Percentiles rank a stretch among this genome's conserved stretches.
These are phyloP conservation scores for Spergularia marina DNA, from an alignment of 148 eudicot genomes.

Conservation along the genomic window DNA sequence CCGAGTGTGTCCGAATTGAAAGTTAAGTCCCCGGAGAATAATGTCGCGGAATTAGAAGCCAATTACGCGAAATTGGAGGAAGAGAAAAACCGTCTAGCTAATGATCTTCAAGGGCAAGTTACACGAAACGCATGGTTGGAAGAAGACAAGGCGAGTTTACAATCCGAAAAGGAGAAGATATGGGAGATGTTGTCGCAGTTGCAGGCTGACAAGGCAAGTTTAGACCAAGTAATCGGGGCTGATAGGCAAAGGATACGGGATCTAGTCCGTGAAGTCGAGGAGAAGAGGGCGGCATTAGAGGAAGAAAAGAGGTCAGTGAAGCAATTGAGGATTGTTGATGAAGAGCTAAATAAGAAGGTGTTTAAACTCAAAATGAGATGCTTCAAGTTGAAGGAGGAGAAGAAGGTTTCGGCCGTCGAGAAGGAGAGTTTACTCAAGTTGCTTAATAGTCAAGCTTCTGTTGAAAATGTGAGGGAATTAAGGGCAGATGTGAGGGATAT, in stretches of 20 bases:
- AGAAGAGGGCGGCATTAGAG: too few species aligned
- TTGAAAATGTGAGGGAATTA: not conserved
- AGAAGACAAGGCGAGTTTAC: too few species aligned
- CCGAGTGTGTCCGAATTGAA: too few species aligned
- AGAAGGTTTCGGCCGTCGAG: not conserved
- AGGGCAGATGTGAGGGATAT: too few species aligned
- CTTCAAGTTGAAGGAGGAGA: constrained; percentile 1
- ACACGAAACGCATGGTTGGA: too few species aligned
- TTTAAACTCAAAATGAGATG: not conserved
- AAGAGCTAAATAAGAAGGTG: not conserved
- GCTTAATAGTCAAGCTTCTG: not conserved
- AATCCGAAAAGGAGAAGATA: too few species aligned
- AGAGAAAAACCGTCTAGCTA: not conserved
- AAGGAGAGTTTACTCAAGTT: not conserved
- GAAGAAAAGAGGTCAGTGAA: too few species aligned
- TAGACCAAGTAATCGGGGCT: too few species aligned
- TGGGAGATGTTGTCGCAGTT: too few species aligned
- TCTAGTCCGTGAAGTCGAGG: too few species aligned
- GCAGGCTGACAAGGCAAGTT: not conserved
- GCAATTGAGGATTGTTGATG: too few species aligned
- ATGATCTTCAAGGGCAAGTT: not conserved
- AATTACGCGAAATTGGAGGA: not conserved
- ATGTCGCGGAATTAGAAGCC: not conserved
- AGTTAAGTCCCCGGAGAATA: not conserved
- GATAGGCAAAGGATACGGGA: not conserved